Conservation (phyloP, 1,284 basidiomycete species). For the Apiotrichum sp. region DNA sequence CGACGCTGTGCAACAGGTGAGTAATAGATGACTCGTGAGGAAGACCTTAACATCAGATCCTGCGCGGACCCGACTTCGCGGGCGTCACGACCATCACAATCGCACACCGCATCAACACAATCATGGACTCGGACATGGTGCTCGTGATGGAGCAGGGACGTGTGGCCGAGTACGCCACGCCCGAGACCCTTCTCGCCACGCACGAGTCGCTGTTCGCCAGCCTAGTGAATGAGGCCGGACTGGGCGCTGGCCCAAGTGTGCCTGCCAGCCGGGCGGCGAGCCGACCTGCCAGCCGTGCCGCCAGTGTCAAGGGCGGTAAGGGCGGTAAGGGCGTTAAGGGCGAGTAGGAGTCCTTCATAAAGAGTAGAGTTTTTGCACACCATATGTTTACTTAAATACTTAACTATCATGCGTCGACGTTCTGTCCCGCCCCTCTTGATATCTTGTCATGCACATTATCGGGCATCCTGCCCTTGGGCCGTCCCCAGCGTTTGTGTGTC, state of each 20-base stretch:
- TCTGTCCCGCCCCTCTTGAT: no score
- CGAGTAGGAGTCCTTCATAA: no score
- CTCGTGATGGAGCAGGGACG: constrained; percentile 74
- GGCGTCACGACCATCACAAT: constrained; percentile 75
- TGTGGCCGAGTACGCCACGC: constrained; percentile 68
- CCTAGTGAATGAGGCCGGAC: constrained; percentile 27
- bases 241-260: constrained; percentile 4
- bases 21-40: no score
- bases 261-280: neutral
- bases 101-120: constrained; percentile 78
- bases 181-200: constrained; percentile 56
- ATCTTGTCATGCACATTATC: no score
- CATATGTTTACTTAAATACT: no score
- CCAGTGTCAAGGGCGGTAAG: no score
- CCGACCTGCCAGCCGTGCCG: neutral
- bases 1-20: constrained; percentile 50
- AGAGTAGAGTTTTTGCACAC: no score
- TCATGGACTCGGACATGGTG: constrained; percentile 77
- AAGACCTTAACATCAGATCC: constrained; percentile 18
- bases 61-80: constrained; percentile 47
- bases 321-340: no score
- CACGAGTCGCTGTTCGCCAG: constrained; percentile 22
- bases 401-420: no score
- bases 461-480: no score
- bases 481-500: no score